Conservation (phyloP, 2,329 filamentous ascomycete species). For the Botryotinia globosa region DNA sequence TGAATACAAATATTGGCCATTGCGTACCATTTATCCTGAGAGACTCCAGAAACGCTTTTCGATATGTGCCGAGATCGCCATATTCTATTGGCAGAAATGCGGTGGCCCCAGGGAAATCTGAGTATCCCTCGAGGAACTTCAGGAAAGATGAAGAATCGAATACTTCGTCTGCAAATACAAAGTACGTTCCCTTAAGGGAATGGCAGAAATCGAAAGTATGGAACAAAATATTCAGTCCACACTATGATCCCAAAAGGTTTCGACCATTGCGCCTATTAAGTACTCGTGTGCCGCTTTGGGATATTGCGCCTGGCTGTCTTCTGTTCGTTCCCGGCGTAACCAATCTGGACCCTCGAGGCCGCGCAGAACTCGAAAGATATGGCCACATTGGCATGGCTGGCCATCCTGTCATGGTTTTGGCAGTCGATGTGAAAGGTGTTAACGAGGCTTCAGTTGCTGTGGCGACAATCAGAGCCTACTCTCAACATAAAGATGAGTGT, state of each 20-base stretch:
- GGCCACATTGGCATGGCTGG: neutral
- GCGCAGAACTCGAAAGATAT: neutral
- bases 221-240: constrained; percentile 9
- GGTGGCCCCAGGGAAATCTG: neutral
- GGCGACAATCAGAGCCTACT: neutral
- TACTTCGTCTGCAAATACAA: neutral
- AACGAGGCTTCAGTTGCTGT: neutral
- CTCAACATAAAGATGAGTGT: neutral
- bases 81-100: neutral
- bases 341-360: neutral
- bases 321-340: neutral
- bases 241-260: neutral
- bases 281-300: constrained; percentile 16
- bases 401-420: constrained; percentile 9
- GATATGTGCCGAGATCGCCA: neutral
- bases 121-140: neutral
- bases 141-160: neutral
- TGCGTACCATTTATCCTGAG: neutral
- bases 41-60: neutral
- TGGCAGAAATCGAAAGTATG: constrained; percentile 17
- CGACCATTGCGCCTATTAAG: fast-evolving
- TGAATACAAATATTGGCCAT: neutral
- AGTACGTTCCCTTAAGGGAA: neutral
- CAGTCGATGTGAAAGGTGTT: neutral
- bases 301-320: constrained; percentile 14